Percentiles rank a stretch among this genome's conserved stretches.
These are phyloP conservation scores for Smittium culicis DNA, from an alignment of 371 early-diverging fungal genomes.

Conservation along the genomic window DNA sequence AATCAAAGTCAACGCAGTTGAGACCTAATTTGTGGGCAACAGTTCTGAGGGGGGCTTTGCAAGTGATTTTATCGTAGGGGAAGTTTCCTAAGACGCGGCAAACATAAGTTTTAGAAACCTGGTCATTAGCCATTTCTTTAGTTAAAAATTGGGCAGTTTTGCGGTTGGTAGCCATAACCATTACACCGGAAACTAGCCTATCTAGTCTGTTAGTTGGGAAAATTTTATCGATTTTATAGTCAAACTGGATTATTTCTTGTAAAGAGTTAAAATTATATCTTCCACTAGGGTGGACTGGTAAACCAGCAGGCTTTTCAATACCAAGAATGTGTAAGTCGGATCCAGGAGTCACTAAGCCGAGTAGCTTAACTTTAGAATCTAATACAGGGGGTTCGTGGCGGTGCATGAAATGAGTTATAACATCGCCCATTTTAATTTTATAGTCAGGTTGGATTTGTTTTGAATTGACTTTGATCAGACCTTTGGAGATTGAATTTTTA, in stretches of 20 bases:
- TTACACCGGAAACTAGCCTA: slow-evolving; percentile 80
- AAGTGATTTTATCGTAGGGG: slow-evolving; percentile 50
- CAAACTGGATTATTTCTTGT: slow-evolving; percentile 53
- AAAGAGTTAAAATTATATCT: slow-evolving; percentile 72
- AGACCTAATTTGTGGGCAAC: slow-evolving; percentile 72
- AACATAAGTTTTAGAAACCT: slow-evolving; percentile 72
- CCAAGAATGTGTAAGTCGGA: slow-evolving; percentile 49
- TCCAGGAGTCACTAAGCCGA: slow-evolving; percentile 22
- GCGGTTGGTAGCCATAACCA: slow-evolving; percentile 57
- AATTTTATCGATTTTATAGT: slow-evolving; percentile 43
- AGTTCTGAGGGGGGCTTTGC: slow-evolving; percentile 65
- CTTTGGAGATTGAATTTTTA: slow-evolving; percentile 56
- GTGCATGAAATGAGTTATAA: slow-evolving; percentile 68
- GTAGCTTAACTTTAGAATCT: slow-evolving; percentile 40
- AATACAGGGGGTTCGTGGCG: slow-evolving; percentile 91
- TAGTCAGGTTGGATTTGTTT: slow-evolving; percentile 36
- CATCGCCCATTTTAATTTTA: slow-evolving; percentile 51
- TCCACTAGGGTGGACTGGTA: slow-evolving; percentile 76
- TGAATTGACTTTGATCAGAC: slow-evolving; percentile 65
- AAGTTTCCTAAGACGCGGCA: slow-evolving; percentile 77
- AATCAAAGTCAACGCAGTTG: slow-evolving; percentile 52
- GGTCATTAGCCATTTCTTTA: slow-evolving; percentile 42
- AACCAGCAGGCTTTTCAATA: slow-evolving; percentile 76
- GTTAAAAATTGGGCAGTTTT: slow-evolving; percentile 47
- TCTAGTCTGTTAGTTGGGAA: slow-evolving; percentile 79